phyloP scores from a whole-genome alignment of 495 filamentous ascomycete genomes.

The Aspergillus funiculosus region DNA sequence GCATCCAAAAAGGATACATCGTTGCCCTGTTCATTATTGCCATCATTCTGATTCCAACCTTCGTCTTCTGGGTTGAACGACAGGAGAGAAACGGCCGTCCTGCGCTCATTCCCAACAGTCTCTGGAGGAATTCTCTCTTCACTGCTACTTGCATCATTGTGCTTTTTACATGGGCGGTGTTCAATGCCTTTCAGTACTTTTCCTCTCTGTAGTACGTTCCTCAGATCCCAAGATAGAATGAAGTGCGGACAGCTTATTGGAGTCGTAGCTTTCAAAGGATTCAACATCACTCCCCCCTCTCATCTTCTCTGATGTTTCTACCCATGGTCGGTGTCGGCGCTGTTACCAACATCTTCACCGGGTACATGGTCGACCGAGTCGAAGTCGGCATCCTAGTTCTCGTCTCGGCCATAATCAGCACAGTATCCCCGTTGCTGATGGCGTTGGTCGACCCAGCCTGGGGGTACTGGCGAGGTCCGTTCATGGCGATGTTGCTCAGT shows the following conservation, averaged over 20 bases:
- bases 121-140: slow-evolving; percentile 10
- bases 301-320: slow-evolving; percentile 1
- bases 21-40: slow-evolving; percentile 2
- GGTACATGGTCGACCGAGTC: slow-evolving; percentile 1
- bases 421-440: slow-evolving; percentile 1
- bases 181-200: slow-evolving; percentile 6
- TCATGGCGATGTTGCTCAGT: slow-evolving; percentile 39
- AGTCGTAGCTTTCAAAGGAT: slow-evolving; percentile 2
- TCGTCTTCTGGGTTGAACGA: slow-evolving; percentile 4
- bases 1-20: neutral
- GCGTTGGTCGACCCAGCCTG: neutral
- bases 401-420: neutral
- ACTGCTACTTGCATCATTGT: slow-evolving; percentile 5
- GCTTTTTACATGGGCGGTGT: slow-evolving; percentile 8
- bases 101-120: slow-evolving; percentile 9
- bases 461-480: slow-evolving; percentile 44
- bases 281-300: neutral
- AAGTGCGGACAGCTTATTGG: too few relatives aligned
- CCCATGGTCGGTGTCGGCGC: slow-evolving; percentile 3
- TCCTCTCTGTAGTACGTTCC: slow-evolving; percentile 7
- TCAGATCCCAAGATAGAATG: too few relatives aligned
- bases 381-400: neutral
- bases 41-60: neutral
- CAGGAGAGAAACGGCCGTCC: slow-evolving; percentile 4
- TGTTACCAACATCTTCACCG: slow-evolving; percentile 4